Percentiles rank a stretch among this genome's conserved stretches.
Evolutionary conservation across 306 rosid genomes (phyloP).

Genomic region (Acacia crassicarpa): DNA sequence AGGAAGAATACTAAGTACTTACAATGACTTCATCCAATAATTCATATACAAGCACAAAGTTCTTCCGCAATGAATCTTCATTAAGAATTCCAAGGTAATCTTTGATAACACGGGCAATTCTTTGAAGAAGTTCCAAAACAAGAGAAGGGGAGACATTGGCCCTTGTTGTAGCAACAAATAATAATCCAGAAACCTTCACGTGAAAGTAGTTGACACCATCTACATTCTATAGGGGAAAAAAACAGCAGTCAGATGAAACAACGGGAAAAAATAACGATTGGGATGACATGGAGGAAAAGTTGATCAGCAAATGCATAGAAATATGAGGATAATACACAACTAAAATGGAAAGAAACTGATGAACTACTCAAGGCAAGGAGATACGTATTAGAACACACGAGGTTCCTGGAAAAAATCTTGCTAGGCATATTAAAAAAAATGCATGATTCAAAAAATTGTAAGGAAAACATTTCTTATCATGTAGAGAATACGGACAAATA

Average conservation of each 20-base stretch:
- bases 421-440: neutral
- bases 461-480: neutral
- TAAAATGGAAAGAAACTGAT: neutral
- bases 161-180: constrained; percentile 85
- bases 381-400: neutral
- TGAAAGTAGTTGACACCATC: constrained; percentile 96
- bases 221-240: constrained; percentile 50
- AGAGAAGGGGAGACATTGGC: constrained; percentile 81
- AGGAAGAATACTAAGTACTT: constrained; percentile 36
- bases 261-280: constrained; percentile 11
- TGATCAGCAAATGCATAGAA: constrained; percentile 5
- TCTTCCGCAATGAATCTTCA: constrained; percentile 86
- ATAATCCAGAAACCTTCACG: constrained; percentile 84
- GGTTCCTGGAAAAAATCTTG: neutral
- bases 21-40: constrained; percentile 92
- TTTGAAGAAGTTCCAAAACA: constrained; percentile 76
- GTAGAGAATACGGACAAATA: constrained; percentile 77
- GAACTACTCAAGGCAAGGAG: neutral
- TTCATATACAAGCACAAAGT: constrained; percentile 93
- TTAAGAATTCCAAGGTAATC: constrained; percentile 94
- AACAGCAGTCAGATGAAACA: neutral
- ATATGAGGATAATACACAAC: neutral
- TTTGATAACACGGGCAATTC: constrained; percentile 87
- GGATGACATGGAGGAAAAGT: neutral
- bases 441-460: neutral